phyloP scores from a whole-genome alignment of 164 flowering plant genomes.

The Taxillus chinensis region DNA sequence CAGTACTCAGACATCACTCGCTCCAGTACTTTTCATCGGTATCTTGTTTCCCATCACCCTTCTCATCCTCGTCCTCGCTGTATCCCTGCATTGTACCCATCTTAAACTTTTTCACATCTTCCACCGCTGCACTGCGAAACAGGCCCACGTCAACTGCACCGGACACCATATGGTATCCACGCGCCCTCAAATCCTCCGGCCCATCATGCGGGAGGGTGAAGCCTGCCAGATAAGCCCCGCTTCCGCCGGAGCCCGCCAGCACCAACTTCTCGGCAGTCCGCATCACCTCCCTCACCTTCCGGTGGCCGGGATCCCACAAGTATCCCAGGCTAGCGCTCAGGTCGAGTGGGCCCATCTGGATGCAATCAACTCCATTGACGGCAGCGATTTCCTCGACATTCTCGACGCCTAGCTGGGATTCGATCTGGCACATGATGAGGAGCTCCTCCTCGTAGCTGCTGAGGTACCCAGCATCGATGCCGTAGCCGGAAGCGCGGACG shows the following conservation, averaged over 20 bases:
- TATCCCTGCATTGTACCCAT: conserved; percentile 18
- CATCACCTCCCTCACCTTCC: conserved; percentile 68
- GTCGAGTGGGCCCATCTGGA: conserved; percentile 93
- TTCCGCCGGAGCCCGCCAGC: conserved; percentile 17
- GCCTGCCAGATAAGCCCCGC: conserved; percentile 49
- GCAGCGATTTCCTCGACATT: conserved; percentile 65
- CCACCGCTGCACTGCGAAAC: conserved; percentile 60
- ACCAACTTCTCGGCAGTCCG: conserved; percentile 63
- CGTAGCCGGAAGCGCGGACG: conserved; percentile 71
- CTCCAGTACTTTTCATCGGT: conserved; percentile 65
- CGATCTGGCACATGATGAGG: conserved; percentile 88
- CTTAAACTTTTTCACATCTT: conserved; percentile 67
- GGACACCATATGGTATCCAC: conserved; percentile 78
- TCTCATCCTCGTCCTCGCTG: conserved; percentile 24
- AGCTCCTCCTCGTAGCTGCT: conserved; percentile 54
- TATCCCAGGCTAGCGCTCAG: conserved; percentile 82
- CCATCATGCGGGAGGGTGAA: conserved; percentile 70
- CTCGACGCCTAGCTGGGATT: conserved; percentile 52
- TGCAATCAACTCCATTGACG: conserved; percentile 84
- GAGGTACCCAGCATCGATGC: conserved; percentile 68
- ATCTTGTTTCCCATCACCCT: conserved; percentile 15
- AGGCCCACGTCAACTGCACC: conserved; percentile 74
- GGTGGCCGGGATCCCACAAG: conserved; percentile 82
- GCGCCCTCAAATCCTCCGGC: conserved; percentile 32
- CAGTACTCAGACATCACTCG: conserved; percentile 18